Evolutionary conservation across 2,329 filamentous ascomycete species (phyloP), one percentile per base, ranked within the genome.

Genomic region (Exophiala oligosperma): DNA sequence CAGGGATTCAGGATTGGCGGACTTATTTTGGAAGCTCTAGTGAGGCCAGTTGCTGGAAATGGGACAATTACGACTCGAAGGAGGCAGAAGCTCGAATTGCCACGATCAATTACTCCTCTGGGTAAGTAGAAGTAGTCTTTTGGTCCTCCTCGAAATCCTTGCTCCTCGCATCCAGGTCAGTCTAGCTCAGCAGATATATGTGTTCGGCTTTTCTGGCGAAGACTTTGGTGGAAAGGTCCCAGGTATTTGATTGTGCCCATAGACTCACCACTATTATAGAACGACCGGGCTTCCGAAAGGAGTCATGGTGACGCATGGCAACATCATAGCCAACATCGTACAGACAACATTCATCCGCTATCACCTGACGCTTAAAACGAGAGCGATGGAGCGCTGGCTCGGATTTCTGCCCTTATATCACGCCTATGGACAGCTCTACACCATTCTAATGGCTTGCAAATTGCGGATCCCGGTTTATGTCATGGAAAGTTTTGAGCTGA

Each of bases 401-500:
- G 77, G 76, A 0, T 78, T 79, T 64, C 68, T 79, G 0, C 77
- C 77, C 0, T 70, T 71, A 2, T 76, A 76, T 2, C 77, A 80
- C 61, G 77, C 77, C 0, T 77, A 76, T 1, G 73, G 76, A 11
- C 74, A 76, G 66, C 74, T 76, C 40, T 79, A 77, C 61, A 71
- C 78, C 4, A 69, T 79, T 58, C 77, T 76, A 55, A 88, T 60
- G 82, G 88, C 67, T 73, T 87, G 0, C 84, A 85, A 0, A 70
- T 72, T 86, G 35, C 86, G 87, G 66, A 82, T 82, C 17, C 74
- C 76, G 0, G 74, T 81, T 2, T 87, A 84, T 74, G 86, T 84
- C 83, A 87, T 87, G 84, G 73, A 77, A 3, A 76, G 74, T 37
- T 87, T 87, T 67, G 77, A 82, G 57, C 82, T 84, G 55, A 67